Base-by-base conservation (phyloP, 257 asterid species). In the Fraxinus cuspidata region DNA sequence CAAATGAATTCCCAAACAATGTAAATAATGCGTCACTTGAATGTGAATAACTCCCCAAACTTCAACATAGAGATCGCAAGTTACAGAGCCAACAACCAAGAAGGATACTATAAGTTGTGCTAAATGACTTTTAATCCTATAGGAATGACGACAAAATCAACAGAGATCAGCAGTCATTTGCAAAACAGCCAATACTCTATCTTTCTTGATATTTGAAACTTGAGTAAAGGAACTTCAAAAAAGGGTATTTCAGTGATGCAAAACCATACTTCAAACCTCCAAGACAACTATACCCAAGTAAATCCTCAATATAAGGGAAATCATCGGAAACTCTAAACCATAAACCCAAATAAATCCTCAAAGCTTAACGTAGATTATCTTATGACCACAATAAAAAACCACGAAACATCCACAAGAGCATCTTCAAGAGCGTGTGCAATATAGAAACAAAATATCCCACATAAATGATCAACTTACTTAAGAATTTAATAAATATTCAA, bases 361-460 rank as follows among this genome's bases (percentile, higher is more conserved):
- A 25, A 71, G 75, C 34, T 25, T 71, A 38, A 28, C 75, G 5
- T 28, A 71, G 34, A 91, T 80, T 91, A 97, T 67, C 94, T 96
- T 27, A 84, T 83, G 60, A 93, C 86, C 88, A 77, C 34, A 23
- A 79, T 31, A 23, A 42, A 5, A 40, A 42, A 40, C 58, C 75
- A 42, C 0, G 37, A 71, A 21, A 42, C 37, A 40, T 42, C 56
- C 8, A 0, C 56, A 71, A 38, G 38, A 3, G 12, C 53, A 13
- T 37, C 60, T 49, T 37, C 74, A 60, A 60, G 32, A 19, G 29
- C 23, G 32, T 60, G 68, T 60, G 68, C 32, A 2, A 53, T 53
- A 60, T 9, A 21, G 15, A 60, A 60, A 60, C 29, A 56, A 56
- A 21, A 56, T 12, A 56, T 56, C 65, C 13, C 12, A 56, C 25